phyloP scores from a whole-genome alignment of 495 filamentous ascomycete species.

The Podospora pseudocomata region DNA sequence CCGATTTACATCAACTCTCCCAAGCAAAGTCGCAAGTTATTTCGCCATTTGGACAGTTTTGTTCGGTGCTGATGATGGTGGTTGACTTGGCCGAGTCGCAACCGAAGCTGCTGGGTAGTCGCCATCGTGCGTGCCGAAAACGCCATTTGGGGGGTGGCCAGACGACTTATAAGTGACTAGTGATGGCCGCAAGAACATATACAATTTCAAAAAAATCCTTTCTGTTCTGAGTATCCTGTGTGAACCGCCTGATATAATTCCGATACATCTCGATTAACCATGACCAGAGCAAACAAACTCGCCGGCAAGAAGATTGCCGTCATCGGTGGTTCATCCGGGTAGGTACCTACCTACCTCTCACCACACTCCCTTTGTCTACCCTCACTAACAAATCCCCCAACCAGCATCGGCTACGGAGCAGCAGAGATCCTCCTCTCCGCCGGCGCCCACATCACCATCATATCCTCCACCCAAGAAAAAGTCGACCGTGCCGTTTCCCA shows the following conservation, averaged over 20 bases:
- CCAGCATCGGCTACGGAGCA: constrained; percentile 49
- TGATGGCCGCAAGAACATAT: not conserved
- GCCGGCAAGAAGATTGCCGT: constrained; percentile 34
- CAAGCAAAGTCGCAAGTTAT: not conserved
- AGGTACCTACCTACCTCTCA: constrained; percentile 18
- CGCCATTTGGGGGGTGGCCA: constrained; percentile 7
- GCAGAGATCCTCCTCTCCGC: constrained; percentile 45
- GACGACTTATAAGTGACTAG: not conserved
- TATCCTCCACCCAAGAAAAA: constrained; percentile 42
- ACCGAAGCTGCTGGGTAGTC: not conserved
- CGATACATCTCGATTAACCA: constrained; percentile 5
- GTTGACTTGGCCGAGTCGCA: not conserved
- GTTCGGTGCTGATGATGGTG: not conserved
- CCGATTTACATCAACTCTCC: not conserved
- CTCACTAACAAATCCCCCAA: not conserved
- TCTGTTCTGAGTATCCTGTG: no score
- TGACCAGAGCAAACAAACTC: constrained; percentile 32
- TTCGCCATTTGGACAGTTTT: not conserved
- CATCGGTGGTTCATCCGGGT: constrained; percentile 39
- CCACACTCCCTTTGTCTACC: not conserved
- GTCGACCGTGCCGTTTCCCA: constrained; percentile 31
- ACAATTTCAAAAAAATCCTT: not conserved
- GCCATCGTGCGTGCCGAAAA: constrained; percentile 12
- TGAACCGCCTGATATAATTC: not conserved
- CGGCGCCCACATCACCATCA: constrained; percentile 46